phyloP scores from a whole-genome alignment of 192 early-diverging fungal species.

The Entrophospora sp. region DNA sequence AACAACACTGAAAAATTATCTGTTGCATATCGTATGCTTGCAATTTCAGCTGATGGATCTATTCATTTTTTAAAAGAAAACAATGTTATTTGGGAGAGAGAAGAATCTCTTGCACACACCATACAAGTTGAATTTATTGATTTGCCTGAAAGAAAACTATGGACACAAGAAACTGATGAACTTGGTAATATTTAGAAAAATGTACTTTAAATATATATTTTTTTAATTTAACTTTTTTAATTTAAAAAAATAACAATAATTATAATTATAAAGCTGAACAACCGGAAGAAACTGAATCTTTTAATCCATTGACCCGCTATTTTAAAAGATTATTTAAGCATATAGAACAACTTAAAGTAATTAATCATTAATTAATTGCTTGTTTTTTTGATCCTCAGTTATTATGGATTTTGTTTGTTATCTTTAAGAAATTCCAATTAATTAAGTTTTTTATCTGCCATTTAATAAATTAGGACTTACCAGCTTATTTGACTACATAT shows the following conservation, averaged over 20 bases:
- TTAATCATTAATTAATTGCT: slow-evolving; percentile 20
- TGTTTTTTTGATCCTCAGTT: slow-evolving; percentile 21
- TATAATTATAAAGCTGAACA: slow-evolving; percentile 34
- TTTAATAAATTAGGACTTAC: slow-evolving; percentile 2
- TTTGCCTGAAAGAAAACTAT: slow-evolving; percentile 61
- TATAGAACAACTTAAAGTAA: slow-evolving; percentile 39
- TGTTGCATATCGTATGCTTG: slow-evolving; percentile 32
- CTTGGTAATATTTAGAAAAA: too few relatives aligned
- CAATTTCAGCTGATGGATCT: slow-evolving; percentile 54
- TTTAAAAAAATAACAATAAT: not conserved
- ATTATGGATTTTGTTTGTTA: not conserved
- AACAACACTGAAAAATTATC: slow-evolving; percentile 17
- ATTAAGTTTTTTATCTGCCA: not conserved
- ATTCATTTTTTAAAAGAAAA: slow-evolving; percentile 40
- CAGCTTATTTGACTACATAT: not conserved
- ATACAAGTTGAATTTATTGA: slow-evolving; percentile 70
- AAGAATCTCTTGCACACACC: slow-evolving; percentile 73
- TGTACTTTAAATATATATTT: not conserved
- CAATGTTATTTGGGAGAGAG: slow-evolving; percentile 63
- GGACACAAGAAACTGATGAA: slow-evolving; percentile 62
- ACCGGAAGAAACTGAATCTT: slow-evolving; percentile 29
- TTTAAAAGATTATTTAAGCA: slow-evolving; percentile 50
- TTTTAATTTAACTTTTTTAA: not conserved
- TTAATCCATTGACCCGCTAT: slow-evolving; percentile 54
- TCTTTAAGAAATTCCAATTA: not conserved